Base-by-base conservation (phyloP, 805 yeast species). In the Candida krabiensis region DNA sequence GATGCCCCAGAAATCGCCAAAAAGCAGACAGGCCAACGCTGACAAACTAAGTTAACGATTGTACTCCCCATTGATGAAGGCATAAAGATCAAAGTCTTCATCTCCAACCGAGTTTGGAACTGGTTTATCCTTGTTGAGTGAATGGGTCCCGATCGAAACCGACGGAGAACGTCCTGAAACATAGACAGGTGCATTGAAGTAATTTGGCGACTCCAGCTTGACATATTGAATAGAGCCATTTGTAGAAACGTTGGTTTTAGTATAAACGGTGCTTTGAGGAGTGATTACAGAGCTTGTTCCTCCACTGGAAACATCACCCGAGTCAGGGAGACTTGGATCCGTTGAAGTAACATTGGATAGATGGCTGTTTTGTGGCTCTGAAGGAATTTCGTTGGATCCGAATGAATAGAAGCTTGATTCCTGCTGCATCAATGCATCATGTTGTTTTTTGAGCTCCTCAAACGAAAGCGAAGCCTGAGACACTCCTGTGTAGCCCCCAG, bases 391-490 rank as follows among this genome's bases (percentile, higher is more conserved):
- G 11, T 7, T 8, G 24, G 9, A 8, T 18, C 38, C 44, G 29
- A 46, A 44, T 9, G 45, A 38, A 21, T 49, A 46, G 41, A 49
- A 41, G 9, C 27, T 32, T 5, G 48, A 43, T 8, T 43, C 35
- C 3, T 38, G 44, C 16, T 41, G 55, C n/a, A 52, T 29, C 17
- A 48, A 38, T 15, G 43, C 48, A 19, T 50, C 53, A 21, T 50
- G 46, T 23, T 50, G 57, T 29, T 35, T 41, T 26, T 41, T 49
- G 33, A 55, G 44, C 37, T 55, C 57, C 9, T 46, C 52, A 18
- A 40, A 14, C 5, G 49, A 31, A 19, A 50, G 31, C 5, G 34
- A 23, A 7, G 33, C 32, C 12, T 26, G 35, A 18, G 36, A n/a
- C 26, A n/a, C 19, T 31, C 25, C 18, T 34, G 28, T 14, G 15